Percentiles rank a stretch among this genome's conserved stretches.
phyloP scores from a whole-genome alignment of 495 filamentous ascomycete species.

The Aspergillus sclerotiicarbonarius region DNA sequence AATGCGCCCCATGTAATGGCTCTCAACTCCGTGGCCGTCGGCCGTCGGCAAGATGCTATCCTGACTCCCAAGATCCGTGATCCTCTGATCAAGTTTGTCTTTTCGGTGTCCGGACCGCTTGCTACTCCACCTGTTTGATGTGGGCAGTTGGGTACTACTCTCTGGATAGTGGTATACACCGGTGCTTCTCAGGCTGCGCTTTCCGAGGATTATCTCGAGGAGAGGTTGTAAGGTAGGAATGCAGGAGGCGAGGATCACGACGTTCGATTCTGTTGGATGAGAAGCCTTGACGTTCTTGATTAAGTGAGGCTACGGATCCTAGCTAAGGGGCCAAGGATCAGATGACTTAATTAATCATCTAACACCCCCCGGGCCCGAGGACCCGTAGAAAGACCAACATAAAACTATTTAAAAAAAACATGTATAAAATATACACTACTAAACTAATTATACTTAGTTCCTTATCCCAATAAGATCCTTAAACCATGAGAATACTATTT shows the following conservation, averaged over 20 bases:
- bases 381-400: too few species aligned
- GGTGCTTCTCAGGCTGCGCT: slow-evolving; percentile 12
- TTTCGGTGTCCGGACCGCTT: neutral
- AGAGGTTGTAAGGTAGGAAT: slow-evolving; percentile 48
- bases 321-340: too few species aligned
- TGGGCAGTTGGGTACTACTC: slow-evolving; percentile 3
- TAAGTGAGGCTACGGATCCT: too few species aligned
- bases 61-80: slow-evolving; percentile 15
- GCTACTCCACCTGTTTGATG: slow-evolving; percentile 1
- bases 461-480: too few species aligned
- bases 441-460: too few species aligned
- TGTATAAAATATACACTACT: too few species aligned
- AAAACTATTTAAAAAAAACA: too few species aligned
- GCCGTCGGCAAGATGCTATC: slow-evolving; percentile 15
- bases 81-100: slow-evolving; percentile 2
- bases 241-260: slow-evolving; percentile 48
- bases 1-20: slow-evolving; percentile 12
- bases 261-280: slow-evolving; percentile 49
- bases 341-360: too few species aligned
- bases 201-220: slow-evolving; percentile 30
- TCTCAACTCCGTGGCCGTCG: neutral
- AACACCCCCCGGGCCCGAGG: too few species aligned
- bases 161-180: slow-evolving; percentile 8
- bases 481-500: too few species aligned
- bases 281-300: too few species aligned